A percentile compares a stretch with the other conserved stretches of the same genome.
Conservation (phyloP, 1,284 basidiomycete species). For the Trametes hirsuta region DNA sequence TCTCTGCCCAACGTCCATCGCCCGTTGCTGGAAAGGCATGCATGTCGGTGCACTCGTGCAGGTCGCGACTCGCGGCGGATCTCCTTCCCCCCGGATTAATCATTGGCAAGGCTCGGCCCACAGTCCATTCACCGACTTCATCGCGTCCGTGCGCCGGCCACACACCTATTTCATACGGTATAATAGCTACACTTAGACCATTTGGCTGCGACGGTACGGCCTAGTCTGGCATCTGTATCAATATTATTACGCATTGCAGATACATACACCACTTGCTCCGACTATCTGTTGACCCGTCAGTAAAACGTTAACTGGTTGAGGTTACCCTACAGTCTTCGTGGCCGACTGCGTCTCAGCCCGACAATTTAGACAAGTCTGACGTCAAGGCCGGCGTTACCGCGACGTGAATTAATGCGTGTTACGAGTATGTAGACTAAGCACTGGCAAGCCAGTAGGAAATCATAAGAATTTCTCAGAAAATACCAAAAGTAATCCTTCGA, state of each 20-base stretch:
- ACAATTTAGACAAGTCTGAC: too few relatives aligned
- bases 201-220: conserved; percentile 7
- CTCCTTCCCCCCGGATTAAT: too few relatives aligned
- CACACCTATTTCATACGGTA: conserved; percentile 15
- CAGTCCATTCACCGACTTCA: too few relatives aligned
- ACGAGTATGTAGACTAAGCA: too few relatives aligned
- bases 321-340: too few relatives aligned
- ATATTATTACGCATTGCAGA: conserved; percentile 22
- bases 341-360: too few relatives aligned
- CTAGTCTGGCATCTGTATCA: conserved; percentile 25
- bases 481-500: neutral
- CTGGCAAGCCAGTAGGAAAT: too few relatives aligned
- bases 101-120: too few relatives aligned
- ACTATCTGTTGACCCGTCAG: neutral
- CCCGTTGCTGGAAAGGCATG: neutral
- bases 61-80: conserved; percentile 9
- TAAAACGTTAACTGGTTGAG: too few relatives aligned
- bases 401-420: too few relatives aligned
- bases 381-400: too few relatives aligned
- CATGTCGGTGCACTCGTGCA: conserved; percentile 13
- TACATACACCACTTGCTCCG: conserved; percentile 13
- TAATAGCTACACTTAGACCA: conserved; percentile 21
- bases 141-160: neutral
- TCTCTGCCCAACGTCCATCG: neutral
- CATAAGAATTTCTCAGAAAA: too few relatives aligned